Conservation (phyloP, 2,329 filamentous ascomycete genomes). For the Colletotrichum sp. region DNA sequence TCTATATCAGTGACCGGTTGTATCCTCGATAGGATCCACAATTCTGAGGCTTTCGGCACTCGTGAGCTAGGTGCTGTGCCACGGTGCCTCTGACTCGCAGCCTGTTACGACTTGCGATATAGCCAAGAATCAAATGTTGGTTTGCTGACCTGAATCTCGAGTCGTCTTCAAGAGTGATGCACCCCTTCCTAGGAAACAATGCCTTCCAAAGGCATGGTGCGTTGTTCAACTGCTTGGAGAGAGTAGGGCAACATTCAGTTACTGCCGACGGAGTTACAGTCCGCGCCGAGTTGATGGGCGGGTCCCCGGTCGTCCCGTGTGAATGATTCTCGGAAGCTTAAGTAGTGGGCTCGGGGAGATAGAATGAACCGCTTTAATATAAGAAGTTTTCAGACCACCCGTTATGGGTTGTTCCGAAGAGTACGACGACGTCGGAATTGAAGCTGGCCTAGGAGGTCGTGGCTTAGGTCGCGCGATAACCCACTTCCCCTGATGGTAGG, state of each 20-base stretch:
- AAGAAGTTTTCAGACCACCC: background rate
- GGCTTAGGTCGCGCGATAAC: background rate
- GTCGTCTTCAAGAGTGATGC: no score
- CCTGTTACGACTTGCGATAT: background rate
- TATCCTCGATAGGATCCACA: background rate
- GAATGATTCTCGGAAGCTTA: fast-evolving
- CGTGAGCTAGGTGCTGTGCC: background rate
- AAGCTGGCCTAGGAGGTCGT: background rate
- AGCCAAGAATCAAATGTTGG: background rate
- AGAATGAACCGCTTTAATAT: background rate
- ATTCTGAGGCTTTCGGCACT: background rate
- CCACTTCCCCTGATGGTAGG: background rate
- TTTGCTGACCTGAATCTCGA: background rate
- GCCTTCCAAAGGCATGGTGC: no score
- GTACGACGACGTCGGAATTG: background rate
- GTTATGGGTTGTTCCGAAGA: background rate
- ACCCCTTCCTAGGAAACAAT: fast-evolving
- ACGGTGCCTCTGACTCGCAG: background rate
- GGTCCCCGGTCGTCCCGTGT: background rate
- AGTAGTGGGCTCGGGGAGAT: background rate
- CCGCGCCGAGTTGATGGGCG: background rate
- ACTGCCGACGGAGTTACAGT: background rate
- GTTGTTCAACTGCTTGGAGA: background rate
- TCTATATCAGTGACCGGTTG: background rate
- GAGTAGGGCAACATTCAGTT: fast-evolving